phyloP scores from a whole-genome alignment of 176 grass and related monocot species.

The Phragmites australis region DNA sequence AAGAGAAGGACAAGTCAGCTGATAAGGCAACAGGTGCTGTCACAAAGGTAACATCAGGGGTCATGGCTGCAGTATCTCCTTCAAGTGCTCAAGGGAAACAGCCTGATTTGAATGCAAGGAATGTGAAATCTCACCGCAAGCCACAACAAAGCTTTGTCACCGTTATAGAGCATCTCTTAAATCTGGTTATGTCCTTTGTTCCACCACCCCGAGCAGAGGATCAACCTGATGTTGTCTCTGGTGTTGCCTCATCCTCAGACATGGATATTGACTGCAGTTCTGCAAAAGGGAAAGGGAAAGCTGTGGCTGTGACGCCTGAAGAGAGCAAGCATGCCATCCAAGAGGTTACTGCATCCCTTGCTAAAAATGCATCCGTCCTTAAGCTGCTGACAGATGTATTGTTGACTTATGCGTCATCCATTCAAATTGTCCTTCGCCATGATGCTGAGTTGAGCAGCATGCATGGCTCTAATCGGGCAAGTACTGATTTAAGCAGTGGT shows the following conservation, averaged over 20 bases:
- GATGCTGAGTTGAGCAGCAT: constrained; percentile 72
- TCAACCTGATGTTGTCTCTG: constrained; percentile 44
- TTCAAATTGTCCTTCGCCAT: constrained; percentile 85
- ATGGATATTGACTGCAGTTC: constrained; percentile 91
- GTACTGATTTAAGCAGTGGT: constrained; percentile 42
- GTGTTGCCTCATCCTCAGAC: constrained; percentile 54
- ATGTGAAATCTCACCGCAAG: constrained; percentile 78
- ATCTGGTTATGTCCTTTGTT: constrained; percentile 72
- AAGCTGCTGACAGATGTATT: constrained; percentile 93
- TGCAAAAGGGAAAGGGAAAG: constrained; percentile 92
- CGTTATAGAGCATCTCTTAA: constrained; percentile 84
- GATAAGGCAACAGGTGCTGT: constrained; percentile 43
- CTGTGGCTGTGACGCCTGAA: constrained; percentile 57
- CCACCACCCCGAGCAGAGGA: constrained; percentile 59
- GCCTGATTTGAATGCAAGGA: constrained; percentile 59
- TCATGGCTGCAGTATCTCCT: constrained; percentile 39
- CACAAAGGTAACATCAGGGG: constrained; percentile 50
- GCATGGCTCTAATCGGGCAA: constrained; percentile 39
- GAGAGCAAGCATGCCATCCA: constrained; percentile 67
- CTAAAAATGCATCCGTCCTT: constrained; percentile 76
- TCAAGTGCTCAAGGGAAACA: constrained; percentile 63
- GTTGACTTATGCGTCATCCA: constrained; percentile 85
- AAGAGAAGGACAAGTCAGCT: constrained; percentile 74
- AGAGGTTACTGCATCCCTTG: constrained; percentile 80
- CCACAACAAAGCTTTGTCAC: constrained; percentile 83